These are phyloP conservation scores for Tardiomyces depauwii DNA, from an alignment of 1,139 yeast genomes.

Conservation along the genomic window DNA sequence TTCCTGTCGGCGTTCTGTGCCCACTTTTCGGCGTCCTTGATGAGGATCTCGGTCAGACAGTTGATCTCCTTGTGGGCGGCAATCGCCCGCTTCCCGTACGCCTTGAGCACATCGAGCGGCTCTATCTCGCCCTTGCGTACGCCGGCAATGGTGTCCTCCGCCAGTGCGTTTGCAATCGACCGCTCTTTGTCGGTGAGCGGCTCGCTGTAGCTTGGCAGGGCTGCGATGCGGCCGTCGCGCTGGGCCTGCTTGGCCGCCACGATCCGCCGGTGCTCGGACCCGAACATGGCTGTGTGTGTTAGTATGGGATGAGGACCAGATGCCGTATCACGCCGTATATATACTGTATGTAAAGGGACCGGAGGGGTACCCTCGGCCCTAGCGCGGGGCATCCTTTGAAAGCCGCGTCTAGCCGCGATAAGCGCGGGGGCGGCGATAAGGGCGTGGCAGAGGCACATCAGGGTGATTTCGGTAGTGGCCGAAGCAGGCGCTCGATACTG, in stretches of 20 bases:
- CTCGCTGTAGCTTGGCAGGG: conserved; percentile 21
- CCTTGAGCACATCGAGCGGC: conserved; percentile 25
- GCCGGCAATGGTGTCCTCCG: conserved; percentile 19
- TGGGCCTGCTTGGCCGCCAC: conserved; percentile 23
- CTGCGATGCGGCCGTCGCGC: conserved; percentile 24
- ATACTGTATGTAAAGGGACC: too few species aligned
- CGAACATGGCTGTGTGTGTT: too few species aligned
- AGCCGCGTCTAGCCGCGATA: too few species aligned
- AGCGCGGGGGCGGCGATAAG: too few species aligned
- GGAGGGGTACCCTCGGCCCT: too few species aligned
- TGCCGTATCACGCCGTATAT: too few species aligned
- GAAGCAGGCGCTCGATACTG: too few species aligned
- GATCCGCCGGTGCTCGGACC: conserved; percentile 7
- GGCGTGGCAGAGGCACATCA: too few species aligned
- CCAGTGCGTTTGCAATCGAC: conserved; percentile 18
- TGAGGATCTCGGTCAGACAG: conserved; percentile 29
- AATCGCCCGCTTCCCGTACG: conserved; percentile 30
- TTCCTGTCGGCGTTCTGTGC: conserved; percentile 19
- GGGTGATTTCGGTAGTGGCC: too few species aligned
- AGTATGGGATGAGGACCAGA: too few species aligned
- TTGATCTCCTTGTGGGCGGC: conserved; percentile 26
- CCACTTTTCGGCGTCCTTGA: conserved; percentile 26
- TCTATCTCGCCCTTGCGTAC: conserved; percentile 22
- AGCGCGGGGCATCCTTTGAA: too few species aligned
- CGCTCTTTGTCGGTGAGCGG: conserved; percentile 25